Evolutionary conservation across 164 flowering plant genomes (phyloP).

Genomic region (Umbellularia californica): DNA sequence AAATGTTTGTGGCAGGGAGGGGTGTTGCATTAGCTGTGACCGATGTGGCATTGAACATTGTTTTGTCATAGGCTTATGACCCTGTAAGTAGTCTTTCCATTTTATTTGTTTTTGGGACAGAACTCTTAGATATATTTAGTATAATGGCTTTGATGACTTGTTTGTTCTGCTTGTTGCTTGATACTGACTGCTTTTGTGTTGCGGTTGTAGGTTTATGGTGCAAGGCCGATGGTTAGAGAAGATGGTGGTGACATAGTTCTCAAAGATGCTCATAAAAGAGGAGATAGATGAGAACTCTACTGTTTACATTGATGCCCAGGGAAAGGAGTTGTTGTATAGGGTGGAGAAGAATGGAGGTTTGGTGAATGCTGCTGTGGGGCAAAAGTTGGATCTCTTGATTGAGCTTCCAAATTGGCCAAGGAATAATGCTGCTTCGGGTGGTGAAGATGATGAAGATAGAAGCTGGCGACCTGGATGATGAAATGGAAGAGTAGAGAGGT

Average conservation of each 20-base stretch:
- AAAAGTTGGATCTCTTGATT: conserved; percentile 50
- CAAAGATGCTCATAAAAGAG: conserved; percentile 66
- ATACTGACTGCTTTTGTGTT: not conserved
- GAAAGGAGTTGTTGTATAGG: conserved; percentile 12
- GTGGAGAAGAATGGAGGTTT: conserved; percentile 61
- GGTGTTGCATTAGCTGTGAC: conserved; percentile 80
- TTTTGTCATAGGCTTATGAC: conserved; percentile 71
- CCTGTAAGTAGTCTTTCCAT: conserved; percentile 43
- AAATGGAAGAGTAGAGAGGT: conserved; percentile 8
- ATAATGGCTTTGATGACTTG: not conserved
- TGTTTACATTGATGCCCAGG: conserved; percentile 62
- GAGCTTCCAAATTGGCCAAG: conserved; percentile 35
- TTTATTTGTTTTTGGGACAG: too few species aligned
- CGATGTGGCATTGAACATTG: conserved; percentile 65
- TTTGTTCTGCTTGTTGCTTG: not conserved
- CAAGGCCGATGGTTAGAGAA: conserved; percentile 94
- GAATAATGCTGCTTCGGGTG: conserved; percentile 42
- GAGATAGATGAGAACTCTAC: conserved; percentile 92
- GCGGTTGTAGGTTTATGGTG: conserved; percentile 63
- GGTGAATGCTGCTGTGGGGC: conserved; percentile 51
- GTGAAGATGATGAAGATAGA: conserved; percentile 73
- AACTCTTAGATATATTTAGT: too few species aligned
- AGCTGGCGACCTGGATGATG: conserved; percentile 5
- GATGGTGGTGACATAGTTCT: conserved; percentile 77
- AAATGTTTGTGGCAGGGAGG: conserved; percentile 44